A percentile compares a stretch with the other conserved stretches of the same genome.
Evolutionary conservation across 495 filamentous ascomycete species (phyloP).

Genomic region (Trichoderma erinaceum): DNA sequence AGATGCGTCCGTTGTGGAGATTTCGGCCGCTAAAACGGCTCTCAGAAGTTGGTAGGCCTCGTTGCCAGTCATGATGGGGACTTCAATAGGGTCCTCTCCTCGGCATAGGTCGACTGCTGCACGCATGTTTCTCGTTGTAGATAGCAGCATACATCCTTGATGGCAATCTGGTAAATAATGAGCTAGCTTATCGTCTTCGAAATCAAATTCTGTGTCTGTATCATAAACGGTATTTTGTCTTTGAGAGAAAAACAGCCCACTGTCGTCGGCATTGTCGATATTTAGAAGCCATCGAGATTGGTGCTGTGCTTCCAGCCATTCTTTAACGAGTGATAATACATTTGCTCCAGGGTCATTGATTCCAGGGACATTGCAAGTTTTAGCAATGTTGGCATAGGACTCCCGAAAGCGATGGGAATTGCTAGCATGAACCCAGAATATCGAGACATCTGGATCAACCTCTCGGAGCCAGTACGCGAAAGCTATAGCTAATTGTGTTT

Average conservation of each 20-base stretch:
- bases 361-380: conserved; percentile 26
- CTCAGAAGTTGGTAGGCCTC: conserved; percentile 25
- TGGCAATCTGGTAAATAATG: conserved; percentile 33
- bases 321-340: conserved; percentile 30
- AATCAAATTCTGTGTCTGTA: neutral
- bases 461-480: conserved; percentile 34
- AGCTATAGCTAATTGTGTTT: conserved; percentile 50
- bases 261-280: conserved; percentile 50
- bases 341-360: conserved; percentile 29
- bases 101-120: conserved; percentile 25
- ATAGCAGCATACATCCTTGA: conserved; percentile 32
- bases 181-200: conserved; percentile 18
- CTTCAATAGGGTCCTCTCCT: conserved; percentile 19
- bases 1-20: conserved; percentile 10
- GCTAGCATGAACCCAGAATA: conserved; percentile 45
- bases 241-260: conserved; percentile 28
- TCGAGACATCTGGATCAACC: conserved; percentile 29
- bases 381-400: conserved; percentile 37
- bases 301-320: conserved; percentile 32
- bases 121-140: conserved; percentile 34
- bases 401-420: conserved; percentile 35
- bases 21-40: conserved; percentile 13
- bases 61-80: conserved; percentile 32
- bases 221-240: conserved; percentile 1
- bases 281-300: conserved; percentile 43